A percentile compares a stretch with the other conserved stretches of the same genome.
phyloP scores from a whole-genome alignment of 768 basidiomycete genomes.

The Mycena capillaripes region DNA sequence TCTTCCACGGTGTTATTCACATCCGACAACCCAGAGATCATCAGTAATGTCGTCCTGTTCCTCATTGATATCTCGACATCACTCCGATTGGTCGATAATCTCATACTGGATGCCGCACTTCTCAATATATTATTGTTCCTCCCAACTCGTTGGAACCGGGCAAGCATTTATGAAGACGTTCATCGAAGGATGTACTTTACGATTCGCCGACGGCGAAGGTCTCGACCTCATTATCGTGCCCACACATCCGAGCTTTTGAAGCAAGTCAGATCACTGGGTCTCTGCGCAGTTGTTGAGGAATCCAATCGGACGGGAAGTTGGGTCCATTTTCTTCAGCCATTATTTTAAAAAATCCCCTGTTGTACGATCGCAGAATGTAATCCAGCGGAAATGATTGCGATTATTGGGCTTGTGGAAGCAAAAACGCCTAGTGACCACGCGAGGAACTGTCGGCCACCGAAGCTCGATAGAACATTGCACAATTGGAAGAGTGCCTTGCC shows the following conservation, averaged over 20 bases:
- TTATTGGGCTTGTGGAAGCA: too few relatives aligned
- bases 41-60: neutral
- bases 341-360: neutral
- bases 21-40: neutral
- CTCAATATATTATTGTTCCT: neutral
- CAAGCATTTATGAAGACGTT: neutral
- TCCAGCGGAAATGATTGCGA: too few relatives aligned
- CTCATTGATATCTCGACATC: neutral
- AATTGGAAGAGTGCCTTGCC: too few relatives aligned
- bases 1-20: neutral
- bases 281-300: neutral
- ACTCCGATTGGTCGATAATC: neutral
- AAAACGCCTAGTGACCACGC: too few relatives aligned
- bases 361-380: too few relatives aligned
- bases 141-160: neutral
- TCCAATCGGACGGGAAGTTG: neutral
- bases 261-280: neutral
- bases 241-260: neutral
- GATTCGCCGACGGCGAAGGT: neutral
- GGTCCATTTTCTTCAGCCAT: conserved; percentile 6
- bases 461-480: too few relatives aligned
- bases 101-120: neutral
- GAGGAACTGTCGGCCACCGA: too few relatives aligned
- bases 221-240: neutral
- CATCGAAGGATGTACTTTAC: neutral